Evolutionary conservation across 208 protist species (phyloP), one percentile per base, ranked within the genome.

Genomic region (Endotrypanum monterogeii): DNA sequence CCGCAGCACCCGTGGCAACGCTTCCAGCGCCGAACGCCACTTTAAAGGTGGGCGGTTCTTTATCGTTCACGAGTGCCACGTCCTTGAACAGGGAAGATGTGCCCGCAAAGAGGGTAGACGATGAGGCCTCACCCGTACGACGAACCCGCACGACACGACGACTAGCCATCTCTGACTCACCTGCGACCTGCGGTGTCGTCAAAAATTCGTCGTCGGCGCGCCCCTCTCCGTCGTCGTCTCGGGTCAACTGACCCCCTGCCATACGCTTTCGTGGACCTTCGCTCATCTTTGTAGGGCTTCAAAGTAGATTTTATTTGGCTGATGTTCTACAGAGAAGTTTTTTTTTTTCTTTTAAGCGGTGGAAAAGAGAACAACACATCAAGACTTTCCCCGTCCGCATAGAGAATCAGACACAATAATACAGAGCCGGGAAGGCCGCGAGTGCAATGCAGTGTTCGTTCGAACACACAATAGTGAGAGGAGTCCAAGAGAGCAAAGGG

Each of bases 141-240:
- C 60, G 30, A 37, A 93, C 88, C 18, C 83, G 78, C 62, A 94
- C 83, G 12, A 94, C 74, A n/a, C 89, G 89, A n/a, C 91, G 87
- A 51, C 57, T 78, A 11, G 88, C 78, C 83, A 96, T 85, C 70
- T 87, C 87, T 44, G 83, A 80, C 20, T 63, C 60, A 65, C 85
- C 79, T 14, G 89, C 92, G 48, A 89, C 78, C 71, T 86, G 78
- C 50, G 88, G 85, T 3, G 78, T 85, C 44, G 83, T 86, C 61
- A 83, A 72, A 51, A 89, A 85, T 37, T 77, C 78, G n/a, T 88
- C 85, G 14, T 89, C 70, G 0, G 57, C 67, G 35, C 65, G 50
- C 8, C 80, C 74, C 20, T 88, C 83, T 37, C 70, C 78, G 56
- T 79, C 74, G 68, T 87, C 71, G 28, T 80, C 62, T 48, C 70